These are phyloP conservation scores for Sugiyamaella novakii DNA, from an alignment of 1,139 yeast genomes.

Conservation along the genomic window DNA sequence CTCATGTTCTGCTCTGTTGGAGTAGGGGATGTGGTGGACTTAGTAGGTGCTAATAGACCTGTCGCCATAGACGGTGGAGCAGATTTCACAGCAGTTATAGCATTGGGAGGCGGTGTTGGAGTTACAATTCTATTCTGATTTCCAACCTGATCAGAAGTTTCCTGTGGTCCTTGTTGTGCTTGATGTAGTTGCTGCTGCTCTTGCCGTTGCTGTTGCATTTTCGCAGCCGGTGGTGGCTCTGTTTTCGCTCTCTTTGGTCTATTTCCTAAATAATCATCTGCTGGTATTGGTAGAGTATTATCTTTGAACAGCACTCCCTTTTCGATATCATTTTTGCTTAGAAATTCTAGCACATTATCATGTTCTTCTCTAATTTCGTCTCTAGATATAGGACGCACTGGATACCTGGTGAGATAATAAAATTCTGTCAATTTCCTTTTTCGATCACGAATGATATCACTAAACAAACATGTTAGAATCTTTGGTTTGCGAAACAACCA, in stretches of 20 bases:
- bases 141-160: background rate
- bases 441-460: constrained; percentile 35
- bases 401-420: constrained; percentile 54
- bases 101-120: background rate
- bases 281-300: constrained; percentile 29
- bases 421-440: constrained; percentile 58
- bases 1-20: background rate
- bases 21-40: background rate
- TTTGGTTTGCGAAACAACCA: no score
- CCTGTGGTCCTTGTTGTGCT: background rate
- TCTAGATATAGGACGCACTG: constrained; percentile 46
- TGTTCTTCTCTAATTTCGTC: constrained; percentile 44
- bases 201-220: background rate
- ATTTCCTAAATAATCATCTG: constrained; percentile 23
- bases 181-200: background rate
- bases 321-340: constrained; percentile 50
- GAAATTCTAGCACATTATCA: constrained; percentile 46
- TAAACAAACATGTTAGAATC: background rate
- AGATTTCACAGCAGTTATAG: background rate
- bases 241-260: constrained; percentile 11
- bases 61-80: constrained; percentile 5
- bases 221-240: constrained; percentile 8
- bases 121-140: background rate
- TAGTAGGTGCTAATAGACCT: background rate
- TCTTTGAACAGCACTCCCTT: constrained; percentile 45